Conservation (phyloP, 257 asterid species). For the Solanum bulbocastanum region DNA sequence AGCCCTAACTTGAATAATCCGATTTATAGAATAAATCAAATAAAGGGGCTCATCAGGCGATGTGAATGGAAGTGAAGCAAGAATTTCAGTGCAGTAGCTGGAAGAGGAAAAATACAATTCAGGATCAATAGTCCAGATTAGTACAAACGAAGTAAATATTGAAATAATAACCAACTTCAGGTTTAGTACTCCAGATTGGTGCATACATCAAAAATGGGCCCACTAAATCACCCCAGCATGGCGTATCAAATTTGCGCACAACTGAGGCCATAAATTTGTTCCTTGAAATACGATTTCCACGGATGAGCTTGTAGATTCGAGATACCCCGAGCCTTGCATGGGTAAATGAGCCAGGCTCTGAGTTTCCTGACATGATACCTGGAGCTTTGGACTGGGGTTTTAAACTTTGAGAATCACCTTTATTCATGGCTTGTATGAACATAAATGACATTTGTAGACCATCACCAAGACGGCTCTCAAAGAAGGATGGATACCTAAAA, state of each 20-base stretch:
- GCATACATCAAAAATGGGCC: slow-evolving; percentile 73
- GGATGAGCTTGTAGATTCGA: slow-evolving; percentile 92
- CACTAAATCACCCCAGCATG: slow-evolving; percentile 49
- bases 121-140: slow-evolving; percentile 4
- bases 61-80: slow-evolving; percentile 82
- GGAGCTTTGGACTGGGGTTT: slow-evolving; percentile 37
- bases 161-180: background rate
- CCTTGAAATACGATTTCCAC: slow-evolving; percentile 82
- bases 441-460: slow-evolving; percentile 87
- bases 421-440: slow-evolving; percentile 72
- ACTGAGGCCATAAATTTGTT: slow-evolving; percentile 92
- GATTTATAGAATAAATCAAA: slow-evolving; percentile 75
- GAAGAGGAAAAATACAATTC: slow-evolving; percentile 14
- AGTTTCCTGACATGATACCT: slow-evolving; percentile 45
- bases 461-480: slow-evolving; percentile 96
- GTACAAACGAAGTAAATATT: background rate
- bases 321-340: slow-evolving; percentile 81
- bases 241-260: slow-evolving; percentile 79
- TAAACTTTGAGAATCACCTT: slow-evolving; percentile 23
- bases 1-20: slow-evolving; percentile 86
- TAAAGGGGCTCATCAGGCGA: slow-evolving; percentile 95
- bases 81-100: slow-evolving; percentile 94
- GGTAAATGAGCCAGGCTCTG: slow-evolving; percentile 44
- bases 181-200: background rate
- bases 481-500: slow-evolving; percentile 90